phyloP scores from a whole-genome alignment of 2,329 filamentous ascomycete genomes.

The Capronia epimyces region DNA sequence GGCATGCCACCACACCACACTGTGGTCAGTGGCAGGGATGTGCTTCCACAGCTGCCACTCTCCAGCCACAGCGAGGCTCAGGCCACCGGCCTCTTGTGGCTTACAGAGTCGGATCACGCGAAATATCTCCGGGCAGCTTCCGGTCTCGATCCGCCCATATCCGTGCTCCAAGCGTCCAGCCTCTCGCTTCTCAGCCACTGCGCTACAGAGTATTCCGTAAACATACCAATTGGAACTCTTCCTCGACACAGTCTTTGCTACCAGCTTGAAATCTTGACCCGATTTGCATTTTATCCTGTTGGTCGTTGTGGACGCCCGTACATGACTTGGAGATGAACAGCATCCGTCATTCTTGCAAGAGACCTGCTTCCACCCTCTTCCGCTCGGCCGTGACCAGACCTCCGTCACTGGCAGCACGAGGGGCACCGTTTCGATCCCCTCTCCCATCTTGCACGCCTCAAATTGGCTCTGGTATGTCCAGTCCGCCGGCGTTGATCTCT shows the following conservation, averaged over 20 bases:
- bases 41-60: no score
- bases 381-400: not conserved
- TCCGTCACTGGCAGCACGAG: not conserved
- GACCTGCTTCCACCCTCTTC: not conserved
- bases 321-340: not conserved
- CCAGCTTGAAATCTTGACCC: not conserved
- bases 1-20: not conserved
- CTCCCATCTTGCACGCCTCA: not conserved
- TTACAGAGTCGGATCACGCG: not conserved
- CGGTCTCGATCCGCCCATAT: not conserved
- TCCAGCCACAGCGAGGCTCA: not conserved
- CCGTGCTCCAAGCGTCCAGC: not conserved
- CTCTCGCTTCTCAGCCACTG: not conserved
- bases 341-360: not conserved
- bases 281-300: not conserved
- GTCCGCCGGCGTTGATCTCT: not conserved
- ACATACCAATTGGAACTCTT: no score
- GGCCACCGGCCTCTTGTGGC: not conserved
- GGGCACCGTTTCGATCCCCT: not conserved
- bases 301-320: not conserved
- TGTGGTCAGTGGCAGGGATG: not conserved
- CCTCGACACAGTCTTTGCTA: not conserved
- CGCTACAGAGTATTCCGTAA: no score
- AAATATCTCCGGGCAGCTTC: not conserved
- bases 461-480: not conserved